These are phyloP conservation scores for Tuber indicum DNA, from an alignment of 495 filamentous ascomycete species.

Conservation along the genomic window DNA sequence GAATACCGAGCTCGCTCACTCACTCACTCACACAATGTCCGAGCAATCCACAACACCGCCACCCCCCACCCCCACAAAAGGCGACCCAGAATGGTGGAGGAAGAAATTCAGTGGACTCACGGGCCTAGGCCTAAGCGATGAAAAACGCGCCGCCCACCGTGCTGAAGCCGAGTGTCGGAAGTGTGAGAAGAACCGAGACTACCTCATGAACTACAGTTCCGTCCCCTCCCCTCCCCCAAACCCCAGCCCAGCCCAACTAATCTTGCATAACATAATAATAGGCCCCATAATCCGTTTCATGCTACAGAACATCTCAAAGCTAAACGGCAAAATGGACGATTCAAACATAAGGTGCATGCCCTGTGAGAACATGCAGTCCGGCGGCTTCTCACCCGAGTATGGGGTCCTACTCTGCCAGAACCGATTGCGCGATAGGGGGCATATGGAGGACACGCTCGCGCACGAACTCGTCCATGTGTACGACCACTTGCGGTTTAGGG, in stretches of 20 bases:
- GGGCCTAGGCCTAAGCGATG: conserved; percentile 56
- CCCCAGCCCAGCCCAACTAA: background rate
- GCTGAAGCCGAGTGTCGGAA: conserved; percentile 65
- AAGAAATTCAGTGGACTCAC: conserved; percentile 74
- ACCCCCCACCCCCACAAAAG: conserved; percentile 46
- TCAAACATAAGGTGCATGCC: conserved; percentile 74
- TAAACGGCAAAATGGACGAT: conserved; percentile 66
- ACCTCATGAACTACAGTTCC: conserved; percentile 66
- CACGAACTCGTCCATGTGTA: conserved; percentile 98
- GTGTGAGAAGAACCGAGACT: conserved; percentile 73
- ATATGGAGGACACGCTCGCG: conserved; percentile 87
- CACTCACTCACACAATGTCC: conserved; percentile 18
- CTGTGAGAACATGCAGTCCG: conserved; percentile 60
- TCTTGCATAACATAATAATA: conserved; percentile 39
- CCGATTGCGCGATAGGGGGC: conserved; percentile 62
- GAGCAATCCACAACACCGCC: conserved; percentile 25
- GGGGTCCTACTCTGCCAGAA: conserved; percentile 91
- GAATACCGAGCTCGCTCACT: conserved; percentile 17
- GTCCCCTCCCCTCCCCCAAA: background rate
- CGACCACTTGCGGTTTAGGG: conserved; percentile 84
- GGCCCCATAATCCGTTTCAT: conserved; percentile 81
- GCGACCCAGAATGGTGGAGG: conserved; percentile 53
- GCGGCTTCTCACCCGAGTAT: conserved; percentile 75
- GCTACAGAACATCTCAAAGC: conserved; percentile 63
- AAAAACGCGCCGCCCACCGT: conserved; percentile 57